These are phyloP conservation scores for Neurospora tetrasperma DNA, from an alignment of 495 filamentous ascomycete species.

Conservation along the genomic window DNA sequence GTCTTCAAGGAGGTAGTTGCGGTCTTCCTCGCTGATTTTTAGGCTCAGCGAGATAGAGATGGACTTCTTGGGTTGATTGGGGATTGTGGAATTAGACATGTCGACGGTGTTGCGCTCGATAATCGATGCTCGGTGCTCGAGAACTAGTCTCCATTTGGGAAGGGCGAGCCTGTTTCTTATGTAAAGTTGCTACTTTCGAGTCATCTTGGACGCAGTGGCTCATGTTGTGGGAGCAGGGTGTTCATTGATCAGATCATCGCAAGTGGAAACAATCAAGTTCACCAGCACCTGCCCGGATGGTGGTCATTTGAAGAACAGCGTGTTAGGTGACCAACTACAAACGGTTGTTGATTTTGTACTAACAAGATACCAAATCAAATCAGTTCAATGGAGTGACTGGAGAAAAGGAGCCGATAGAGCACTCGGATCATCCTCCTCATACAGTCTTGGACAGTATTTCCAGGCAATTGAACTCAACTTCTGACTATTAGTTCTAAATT, in stretches of 20 bases:
- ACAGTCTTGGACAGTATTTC: no score
- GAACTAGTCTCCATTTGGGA: background rate
- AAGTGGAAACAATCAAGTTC: background rate
- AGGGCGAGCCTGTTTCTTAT: background rate
- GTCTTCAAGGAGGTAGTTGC: background rate
- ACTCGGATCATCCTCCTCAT: no score
- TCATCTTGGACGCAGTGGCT: background rate
- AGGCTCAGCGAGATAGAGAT: background rate
- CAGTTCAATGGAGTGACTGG: no score
- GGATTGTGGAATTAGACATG: background rate
- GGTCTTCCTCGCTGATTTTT: background rate
- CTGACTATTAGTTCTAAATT: no score
- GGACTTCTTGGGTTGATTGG: background rate
- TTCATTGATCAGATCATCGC: background rate
- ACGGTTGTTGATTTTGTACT: no score
- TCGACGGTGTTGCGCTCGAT: background rate
- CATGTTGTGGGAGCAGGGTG: background rate
- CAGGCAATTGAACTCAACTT: no score
- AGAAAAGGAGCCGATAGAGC: no score
- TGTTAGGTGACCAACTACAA: no score
- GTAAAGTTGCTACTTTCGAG: background rate
- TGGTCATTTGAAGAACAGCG: no score
- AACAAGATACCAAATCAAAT: no score
- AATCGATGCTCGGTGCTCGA: background rate
- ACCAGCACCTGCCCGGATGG: background rate